Evolutionary conservation across 345 rosid genomes (phyloP).

Genomic region (Noccaea bulbosa): DNA sequence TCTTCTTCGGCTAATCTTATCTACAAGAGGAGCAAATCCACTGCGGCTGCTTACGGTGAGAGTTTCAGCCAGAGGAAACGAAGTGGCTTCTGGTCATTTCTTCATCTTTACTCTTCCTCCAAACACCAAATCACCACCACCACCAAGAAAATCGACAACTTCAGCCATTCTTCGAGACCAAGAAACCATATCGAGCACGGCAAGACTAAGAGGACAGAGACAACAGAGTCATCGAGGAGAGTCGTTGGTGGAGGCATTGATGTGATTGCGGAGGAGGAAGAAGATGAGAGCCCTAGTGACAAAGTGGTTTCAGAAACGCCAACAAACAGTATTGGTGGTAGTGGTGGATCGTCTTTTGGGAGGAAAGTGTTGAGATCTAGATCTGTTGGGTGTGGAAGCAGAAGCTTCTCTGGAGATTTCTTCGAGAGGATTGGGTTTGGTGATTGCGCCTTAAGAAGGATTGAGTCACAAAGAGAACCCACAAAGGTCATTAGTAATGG

Average conservation of each 20-base stretch:
- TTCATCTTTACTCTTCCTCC: conserved; percentile 56
- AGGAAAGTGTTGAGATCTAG: conserved; percentile 97
- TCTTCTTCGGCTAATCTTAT: conserved; percentile 54
- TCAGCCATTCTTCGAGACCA: conserved; percentile 32
- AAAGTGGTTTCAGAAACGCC: conserved; percentile 36
- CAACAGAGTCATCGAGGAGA: conserved; percentile 36
- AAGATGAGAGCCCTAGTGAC: conserved; percentile 35
- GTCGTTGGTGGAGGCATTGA: conserved; percentile 34
- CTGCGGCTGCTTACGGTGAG: conserved; percentile 47
- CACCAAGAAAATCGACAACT: conserved; percentile 39
- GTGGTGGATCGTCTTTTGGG: conserved; percentile 64
- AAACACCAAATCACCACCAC: conserved; percentile 32
- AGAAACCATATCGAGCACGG: conserved; percentile 21
- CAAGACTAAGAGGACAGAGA: conserved; percentile 29
- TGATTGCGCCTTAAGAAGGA: conserved; percentile 93
- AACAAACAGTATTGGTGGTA: conserved; percentile 20
- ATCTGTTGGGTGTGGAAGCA: conserved; percentile 97
- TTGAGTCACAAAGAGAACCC: conserved; percentile 90
- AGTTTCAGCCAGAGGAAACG: conserved; percentile 54
- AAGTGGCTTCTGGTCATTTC: conserved; percentile 91
- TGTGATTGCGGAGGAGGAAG: conserved; percentile 44
- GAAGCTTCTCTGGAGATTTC: conserved; percentile 98
- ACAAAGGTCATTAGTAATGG: conserved; percentile 42
- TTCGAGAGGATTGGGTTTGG: conserved; percentile 97
- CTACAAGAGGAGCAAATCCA: conserved; percentile 88